Conservation (phyloP, 2,329 filamentous ascomycete genomes). For the Intubia oerlemansii region DNA sequence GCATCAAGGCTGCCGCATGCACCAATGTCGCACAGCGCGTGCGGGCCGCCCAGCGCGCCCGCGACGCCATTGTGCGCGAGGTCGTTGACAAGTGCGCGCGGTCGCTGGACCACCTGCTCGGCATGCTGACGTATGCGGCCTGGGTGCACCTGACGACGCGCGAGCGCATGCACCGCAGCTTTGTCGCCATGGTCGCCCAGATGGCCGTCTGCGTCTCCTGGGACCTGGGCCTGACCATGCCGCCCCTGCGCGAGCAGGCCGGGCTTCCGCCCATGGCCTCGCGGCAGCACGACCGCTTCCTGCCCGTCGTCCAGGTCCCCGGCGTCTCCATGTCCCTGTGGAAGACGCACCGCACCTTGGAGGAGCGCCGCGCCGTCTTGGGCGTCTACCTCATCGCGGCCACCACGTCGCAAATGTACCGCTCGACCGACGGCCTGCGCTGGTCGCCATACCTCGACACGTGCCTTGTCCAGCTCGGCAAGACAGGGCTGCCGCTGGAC, state of each 20-base stretch:
- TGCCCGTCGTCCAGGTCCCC: no score
- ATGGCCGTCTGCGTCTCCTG: conserved; percentile 20
- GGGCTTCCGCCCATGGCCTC: no score
- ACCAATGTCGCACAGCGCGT: conserved; percentile 19
- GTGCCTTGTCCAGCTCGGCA: conserved; percentile 24
- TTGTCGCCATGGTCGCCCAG: conserved; percentile 19
- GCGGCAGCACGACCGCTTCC: not conserved
- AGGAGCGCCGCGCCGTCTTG: conserved; percentile 24
- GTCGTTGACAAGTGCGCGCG: conserved; percentile 25
- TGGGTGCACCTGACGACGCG: conserved; percentile 14
- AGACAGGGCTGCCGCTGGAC: conserved; percentile 26
- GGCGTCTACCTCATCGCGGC: conserved; percentile 21
- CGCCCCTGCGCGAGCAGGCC: conserved; percentile 1
- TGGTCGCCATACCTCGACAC: conserved; percentile 40
- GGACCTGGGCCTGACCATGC: conserved; percentile 21
- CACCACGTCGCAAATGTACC: conserved; percentile 13
- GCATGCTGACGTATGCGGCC: conserved; percentile 21
- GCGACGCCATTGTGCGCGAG: conserved; percentile 22
- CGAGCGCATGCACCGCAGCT: conserved; percentile 11
- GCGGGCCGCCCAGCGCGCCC: conserved; percentile 17
- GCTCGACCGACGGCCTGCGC: conserved; percentile 25
- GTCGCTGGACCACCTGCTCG: conserved; percentile 27
- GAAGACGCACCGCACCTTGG: no score
- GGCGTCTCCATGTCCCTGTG: no score
- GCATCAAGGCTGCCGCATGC: conserved; percentile 23